Evolutionary conservation across 2,329 filamentous ascomycete genomes (phyloP), one percentile per base, ranked within the genome.

Genomic region (Exserohilum rostratum): DNA sequence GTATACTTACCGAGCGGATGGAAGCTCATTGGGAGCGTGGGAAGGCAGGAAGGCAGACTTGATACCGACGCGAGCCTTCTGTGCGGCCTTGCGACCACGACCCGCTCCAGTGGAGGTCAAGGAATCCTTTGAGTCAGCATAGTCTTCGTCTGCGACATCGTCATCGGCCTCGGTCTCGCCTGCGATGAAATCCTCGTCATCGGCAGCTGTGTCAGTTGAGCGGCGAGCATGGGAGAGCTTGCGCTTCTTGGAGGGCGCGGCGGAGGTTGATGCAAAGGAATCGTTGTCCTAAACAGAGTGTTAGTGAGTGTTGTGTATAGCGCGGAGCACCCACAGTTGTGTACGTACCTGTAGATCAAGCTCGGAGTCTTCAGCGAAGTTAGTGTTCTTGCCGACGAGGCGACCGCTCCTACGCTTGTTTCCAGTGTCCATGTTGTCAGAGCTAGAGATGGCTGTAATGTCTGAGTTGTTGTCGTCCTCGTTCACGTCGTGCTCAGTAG

Each of bases 131-230:
- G 49, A 52, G 0, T 33, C 50, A 11, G 15, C 31, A 7, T 22
- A 27, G 17, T 64, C 55, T 10, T 51, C 53, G 12, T 51, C 40
- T 2, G 22, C 12, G 3, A 49, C 13, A 0, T 65, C 57, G 1
- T 65, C 64, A 4, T 61, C 62, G 3, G 49, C 30, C 7, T 61
- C 60, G 0, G 51, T 55, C 2, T 52, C 52, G 2, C 57, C 57
- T 10, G 53, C 46, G 5, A 58, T 43, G 25, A 64, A 68, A 6
- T 68, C 62, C 33, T 58, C 62, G 42, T 66, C 62, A 2, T 62
- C 57, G 3, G 51, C 34, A 5, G 54, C 47, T 22, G 53, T 47
- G 4, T 33, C 35, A 5, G 46, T 50, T 0, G 34, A 44, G 3
- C 42, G 17, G 2, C 48, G 47, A 3, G 52, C 27, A 15, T 42